Percentiles rank a stretch among this genome's conserved stretches.
These are phyloP conservation scores for Phytomonas sp. DNA, from an alignment of 208 protist genomes.

Conservation along the genomic window DNA sequence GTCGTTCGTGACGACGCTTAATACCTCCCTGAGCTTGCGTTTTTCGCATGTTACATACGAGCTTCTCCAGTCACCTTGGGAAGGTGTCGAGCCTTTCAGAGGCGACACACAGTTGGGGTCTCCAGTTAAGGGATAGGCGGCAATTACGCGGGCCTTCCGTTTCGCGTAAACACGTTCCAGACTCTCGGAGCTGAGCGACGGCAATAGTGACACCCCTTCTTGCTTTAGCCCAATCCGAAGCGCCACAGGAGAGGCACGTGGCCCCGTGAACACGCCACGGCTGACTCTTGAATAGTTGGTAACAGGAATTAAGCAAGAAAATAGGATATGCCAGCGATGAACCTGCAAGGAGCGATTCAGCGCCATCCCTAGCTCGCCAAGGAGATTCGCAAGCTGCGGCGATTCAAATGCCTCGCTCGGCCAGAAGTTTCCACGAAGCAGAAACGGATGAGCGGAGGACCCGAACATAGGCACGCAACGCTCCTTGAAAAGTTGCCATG, in stretches of 20 bases:
- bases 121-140: neutral
- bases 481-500: conserved; percentile 85
- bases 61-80: neutral
- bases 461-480: conserved; percentile 72
- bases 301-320: conserved; percentile 76
- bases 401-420: conserved; percentile 77
- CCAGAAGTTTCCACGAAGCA: conserved; percentile 87
- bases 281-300: conserved; percentile 72
- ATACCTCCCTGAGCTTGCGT: conserved; percentile 14
- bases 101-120: neutral
- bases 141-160: conserved; percentile 16
- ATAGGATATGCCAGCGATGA: conserved; percentile 82
- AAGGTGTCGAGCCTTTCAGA: neutral
- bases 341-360: conserved; percentile 73
- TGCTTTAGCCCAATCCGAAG: conserved; percentile 57
- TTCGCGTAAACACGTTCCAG: conserved; percentile 20
- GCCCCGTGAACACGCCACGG: conserved; percentile 78
- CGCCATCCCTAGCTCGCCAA: conserved; percentile 66
- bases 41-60: conserved; percentile 17
- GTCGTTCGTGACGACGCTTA: conserved; percentile 31
- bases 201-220: conserved; percentile 38
- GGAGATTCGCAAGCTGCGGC: conserved; percentile 56
- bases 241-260: conserved; percentile 39
- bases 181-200: conserved; percentile 27
- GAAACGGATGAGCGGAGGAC: conserved; percentile 65